phyloP scores from a whole-genome alignment of 1,284 basidiomycete species.

The Phaffia rhodozyma region DNA sequence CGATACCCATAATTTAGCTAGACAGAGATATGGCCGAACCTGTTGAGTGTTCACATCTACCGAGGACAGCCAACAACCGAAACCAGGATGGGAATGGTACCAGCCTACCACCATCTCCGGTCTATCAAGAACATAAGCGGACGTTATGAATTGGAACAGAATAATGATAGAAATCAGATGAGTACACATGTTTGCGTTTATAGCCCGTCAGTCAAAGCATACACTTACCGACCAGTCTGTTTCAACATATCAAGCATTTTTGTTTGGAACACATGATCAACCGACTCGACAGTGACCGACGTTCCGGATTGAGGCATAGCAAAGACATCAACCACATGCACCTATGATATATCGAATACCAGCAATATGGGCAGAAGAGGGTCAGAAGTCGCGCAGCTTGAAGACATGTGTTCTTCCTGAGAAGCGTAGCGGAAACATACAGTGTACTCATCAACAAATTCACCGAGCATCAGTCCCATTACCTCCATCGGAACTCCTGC shows the following conservation, averaged over 20 bases:
- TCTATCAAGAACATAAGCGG: conserved; percentile 37
- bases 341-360: conserved; percentile 21
- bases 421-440: conserved; percentile 27
- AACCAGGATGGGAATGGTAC: conserved; percentile 99
- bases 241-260: conserved; percentile 99
- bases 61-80: conserved; percentile 97
- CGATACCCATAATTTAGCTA: not conserved
- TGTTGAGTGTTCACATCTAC: conserved; percentile 99
- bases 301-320: conserved; percentile 99
- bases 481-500: conserved; percentile 99
- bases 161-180: too few relatives aligned
- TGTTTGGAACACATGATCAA: conserved; percentile 97
- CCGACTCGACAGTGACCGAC: conserved; percentile 95
- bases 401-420: not conserved
- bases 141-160: conserved; percentile 1
- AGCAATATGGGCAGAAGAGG: conserved; percentile 7
- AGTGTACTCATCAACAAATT: conserved; percentile 98
- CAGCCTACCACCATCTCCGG: conserved; percentile 99
- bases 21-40: conserved; percentile 39
- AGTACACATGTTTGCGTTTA: not conserved
- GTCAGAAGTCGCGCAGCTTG: not conserved
- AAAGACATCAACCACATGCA: conserved; percentile 91
- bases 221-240: conserved; percentile 81
- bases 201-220: not conserved
- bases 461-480: conserved; percentile 98